Percentiles rank a stretch among this genome's conserved stretches.
phyloP scores from a whole-genome alignment of 352 stramenopile genomes.

The Globisporangium paroecandrum region DNA sequence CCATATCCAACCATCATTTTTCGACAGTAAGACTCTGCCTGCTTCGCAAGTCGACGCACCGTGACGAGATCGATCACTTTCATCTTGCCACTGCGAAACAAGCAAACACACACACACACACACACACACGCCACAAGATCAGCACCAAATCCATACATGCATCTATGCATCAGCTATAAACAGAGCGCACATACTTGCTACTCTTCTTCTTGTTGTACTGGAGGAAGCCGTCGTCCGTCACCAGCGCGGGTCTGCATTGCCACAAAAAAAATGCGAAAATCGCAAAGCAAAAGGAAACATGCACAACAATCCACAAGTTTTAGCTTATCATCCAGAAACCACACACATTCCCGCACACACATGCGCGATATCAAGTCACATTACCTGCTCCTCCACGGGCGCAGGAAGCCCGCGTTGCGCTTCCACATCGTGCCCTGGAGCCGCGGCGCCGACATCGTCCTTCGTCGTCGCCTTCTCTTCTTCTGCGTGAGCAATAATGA shows the following conservation, averaged over 20 bases:
- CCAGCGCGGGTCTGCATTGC: slow-evolving; percentile 33
- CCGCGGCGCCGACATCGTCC: slow-evolving; percentile 19
- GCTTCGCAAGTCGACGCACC: slow-evolving; percentile 21
- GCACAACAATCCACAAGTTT: background rate
- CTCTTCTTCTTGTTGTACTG: slow-evolving; percentile 68
- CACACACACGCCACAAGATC: background rate
- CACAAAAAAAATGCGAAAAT: slow-evolving; percentile 1
- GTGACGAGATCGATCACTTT: slow-evolving; percentile 77
- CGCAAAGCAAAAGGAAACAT: background rate
- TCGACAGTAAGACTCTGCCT: background rate
- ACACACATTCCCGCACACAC: background rate
- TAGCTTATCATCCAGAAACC: background rate
- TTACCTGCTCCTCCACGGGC: slow-evolving; percentile 46
- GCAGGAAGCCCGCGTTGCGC: slow-evolving; percentile 62
- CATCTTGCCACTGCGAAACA: slow-evolving; percentile 28
- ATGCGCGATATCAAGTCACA: too few relatives aligned
- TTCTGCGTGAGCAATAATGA: background rate
- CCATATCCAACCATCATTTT: background rate
- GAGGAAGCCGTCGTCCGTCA: slow-evolving; percentile 65
- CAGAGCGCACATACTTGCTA: slow-evolving; percentile 18
- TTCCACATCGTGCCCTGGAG: slow-evolving; percentile 57
- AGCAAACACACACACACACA: background rate
- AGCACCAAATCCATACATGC: background rate
- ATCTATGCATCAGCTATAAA: background rate
- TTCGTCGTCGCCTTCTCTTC: background rate